Evolutionary conservation across 257 asterid species (phyloP).

Genomic region (Gardenia jasminoides): DNA sequence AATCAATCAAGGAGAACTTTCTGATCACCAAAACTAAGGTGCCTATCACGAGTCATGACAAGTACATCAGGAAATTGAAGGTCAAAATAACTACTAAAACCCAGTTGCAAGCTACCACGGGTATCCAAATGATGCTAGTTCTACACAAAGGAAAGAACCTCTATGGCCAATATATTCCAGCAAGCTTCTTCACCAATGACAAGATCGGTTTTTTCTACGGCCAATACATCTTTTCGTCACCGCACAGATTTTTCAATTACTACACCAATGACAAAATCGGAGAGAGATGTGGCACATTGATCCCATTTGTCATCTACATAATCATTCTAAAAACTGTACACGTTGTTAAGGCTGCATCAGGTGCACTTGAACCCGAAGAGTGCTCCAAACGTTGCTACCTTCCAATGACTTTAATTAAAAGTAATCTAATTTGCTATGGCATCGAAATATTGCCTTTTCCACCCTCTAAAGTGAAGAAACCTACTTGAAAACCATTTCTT

Average conservation of each 20-base stretch:
- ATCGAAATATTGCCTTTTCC: not conserved
- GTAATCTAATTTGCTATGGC: not conserved
- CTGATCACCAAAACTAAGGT: not conserved
- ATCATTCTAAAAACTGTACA: not conserved
- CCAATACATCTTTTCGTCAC: no score
- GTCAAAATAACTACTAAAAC: not conserved
- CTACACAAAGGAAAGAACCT: not conserved
- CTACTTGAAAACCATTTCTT: not conserved
- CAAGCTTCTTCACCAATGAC: no score
- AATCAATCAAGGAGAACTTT: not conserved
- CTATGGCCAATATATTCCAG: not conserved
- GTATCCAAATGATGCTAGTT: not conserved
- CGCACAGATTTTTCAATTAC: not conserved
- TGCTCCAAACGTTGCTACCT: not conserved
- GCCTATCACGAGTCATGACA: not conserved
- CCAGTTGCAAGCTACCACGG: not conserved
- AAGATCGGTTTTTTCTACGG: no score
- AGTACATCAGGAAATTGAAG: not conserved
- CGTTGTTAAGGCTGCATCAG: not conserved
- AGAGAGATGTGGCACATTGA: not conserved
- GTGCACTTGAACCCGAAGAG: not conserved
- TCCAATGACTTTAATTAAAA: not conserved
- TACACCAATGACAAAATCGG: not conserved
- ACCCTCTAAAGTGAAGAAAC: not conserved
- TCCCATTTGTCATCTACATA: not conserved